These are phyloP conservation scores for Aspergillus sp. DNA, from an alignment of 2,329 filamentous ascomycete genomes.

Conservation along the genomic window DNA sequence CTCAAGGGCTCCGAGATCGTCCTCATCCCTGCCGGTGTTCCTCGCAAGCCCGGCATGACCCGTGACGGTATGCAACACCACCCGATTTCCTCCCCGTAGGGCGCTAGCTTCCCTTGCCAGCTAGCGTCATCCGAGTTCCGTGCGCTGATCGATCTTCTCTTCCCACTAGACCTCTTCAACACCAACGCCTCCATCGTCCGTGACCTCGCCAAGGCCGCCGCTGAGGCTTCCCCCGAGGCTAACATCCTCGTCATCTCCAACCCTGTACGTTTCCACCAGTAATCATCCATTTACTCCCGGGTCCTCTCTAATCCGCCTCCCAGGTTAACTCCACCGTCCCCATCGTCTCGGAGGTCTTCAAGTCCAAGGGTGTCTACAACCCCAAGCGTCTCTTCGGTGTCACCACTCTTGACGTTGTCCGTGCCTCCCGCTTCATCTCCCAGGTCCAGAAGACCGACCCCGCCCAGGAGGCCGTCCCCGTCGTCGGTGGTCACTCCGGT, in stretches of 20 bases:
- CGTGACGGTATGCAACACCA: slow-evolving; percentile 67
- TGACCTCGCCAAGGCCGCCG: slow-evolving; percentile 92
- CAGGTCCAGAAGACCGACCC: slow-evolving; percentile 90
- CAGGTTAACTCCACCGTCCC: slow-evolving; percentile 97
- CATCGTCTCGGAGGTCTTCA: slow-evolving; percentile 96
- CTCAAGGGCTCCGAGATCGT: slow-evolving; percentile 90
- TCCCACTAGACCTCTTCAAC: slow-evolving; percentile 83
- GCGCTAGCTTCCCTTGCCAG: no score
- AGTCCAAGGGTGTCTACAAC: slow-evolving; percentile 94
- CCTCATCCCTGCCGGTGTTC: slow-evolving; percentile 96
- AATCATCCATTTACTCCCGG: not conserved
- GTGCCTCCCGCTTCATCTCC: slow-evolving; percentile 95
- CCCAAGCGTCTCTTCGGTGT: slow-evolving; percentile 99
- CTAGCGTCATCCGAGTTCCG: no score
- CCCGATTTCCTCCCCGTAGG: not conserved
- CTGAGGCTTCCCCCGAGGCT: slow-evolving; percentile 83
- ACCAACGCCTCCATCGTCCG: slow-evolving; percentile 99
- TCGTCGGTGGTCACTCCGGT: slow-evolving; percentile 95
- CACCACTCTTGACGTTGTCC: slow-evolving; percentile 97
- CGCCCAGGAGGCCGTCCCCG: slow-evolving; percentile 87
- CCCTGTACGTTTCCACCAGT: slow-evolving; percentile 61
- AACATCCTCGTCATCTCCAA: slow-evolving; percentile 98
- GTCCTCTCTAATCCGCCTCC: slow-evolving; percentile 5
- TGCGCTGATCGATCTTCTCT: slow-evolving; percentile 9
- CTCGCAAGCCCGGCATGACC: slow-evolving; percentile 99